phyloP scores from a whole-genome alignment of 345 rosid species.

The Rhizophora apiculata region DNA sequence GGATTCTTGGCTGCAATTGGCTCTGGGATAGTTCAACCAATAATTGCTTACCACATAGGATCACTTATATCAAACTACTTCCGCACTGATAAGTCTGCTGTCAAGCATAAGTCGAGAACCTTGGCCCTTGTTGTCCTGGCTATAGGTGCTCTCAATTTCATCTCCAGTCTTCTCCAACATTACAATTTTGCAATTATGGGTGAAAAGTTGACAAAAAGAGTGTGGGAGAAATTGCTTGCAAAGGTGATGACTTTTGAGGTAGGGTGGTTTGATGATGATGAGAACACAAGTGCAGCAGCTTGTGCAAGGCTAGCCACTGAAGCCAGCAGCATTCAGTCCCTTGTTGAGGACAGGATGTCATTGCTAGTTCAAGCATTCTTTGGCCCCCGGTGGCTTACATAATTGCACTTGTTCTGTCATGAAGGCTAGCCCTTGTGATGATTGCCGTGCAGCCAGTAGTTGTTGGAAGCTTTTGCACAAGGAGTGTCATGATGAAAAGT shows the following conservation, averaged over 20 bases:
- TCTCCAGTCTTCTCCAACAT: constrained; percentile 53
- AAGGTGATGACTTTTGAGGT: constrained; percentile 61
- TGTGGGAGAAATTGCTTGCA: constrained; percentile 46
- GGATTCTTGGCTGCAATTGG: constrained; percentile 64
- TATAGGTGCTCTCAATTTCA: constrained; percentile 47
- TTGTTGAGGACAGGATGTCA: constrained; percentile 63
- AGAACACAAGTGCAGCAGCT: constrained; percentile 62
- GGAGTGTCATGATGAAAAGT: constrained; percentile 52
- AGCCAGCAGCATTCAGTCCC: constrained; percentile 51
- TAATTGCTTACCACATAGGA: constrained; percentile 66
- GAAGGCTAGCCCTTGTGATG: constrained; percentile 58
- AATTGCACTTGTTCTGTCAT: constrained; percentile 46
- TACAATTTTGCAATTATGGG: constrained; percentile 62
- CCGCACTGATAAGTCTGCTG: constrained; percentile 32
- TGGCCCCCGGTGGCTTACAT: constrained; percentile 48
- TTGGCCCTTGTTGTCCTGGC: constrained; percentile 52
- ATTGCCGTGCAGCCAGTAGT: constrained; percentile 58
- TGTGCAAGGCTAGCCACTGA: constrained; percentile 63
- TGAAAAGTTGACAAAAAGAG: constrained; percentile 58
- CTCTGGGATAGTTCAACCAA: constrained; percentile 61
- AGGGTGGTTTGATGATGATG: constrained; percentile 65
- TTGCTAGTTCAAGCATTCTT: constrained; percentile 55
- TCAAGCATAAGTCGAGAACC: constrained; percentile 41
- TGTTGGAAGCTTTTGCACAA: constrained; percentile 52
- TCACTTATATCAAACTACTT: constrained; percentile 55